Conservation (phyloP, 176 grass and related monocot genomes). For the Luzula sylvatica region DNA sequence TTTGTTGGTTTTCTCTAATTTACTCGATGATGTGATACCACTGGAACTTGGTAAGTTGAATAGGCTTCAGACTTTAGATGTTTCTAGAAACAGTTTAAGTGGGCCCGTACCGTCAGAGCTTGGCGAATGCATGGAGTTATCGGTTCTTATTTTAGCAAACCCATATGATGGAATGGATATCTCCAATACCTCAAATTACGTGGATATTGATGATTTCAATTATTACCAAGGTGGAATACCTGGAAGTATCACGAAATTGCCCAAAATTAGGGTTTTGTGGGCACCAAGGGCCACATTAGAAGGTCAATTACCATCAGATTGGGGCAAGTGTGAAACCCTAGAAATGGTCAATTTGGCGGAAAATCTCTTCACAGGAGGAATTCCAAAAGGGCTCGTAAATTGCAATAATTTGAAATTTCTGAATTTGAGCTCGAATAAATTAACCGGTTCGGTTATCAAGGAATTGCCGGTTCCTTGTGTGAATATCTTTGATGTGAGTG, state of each 20-base stretch:
- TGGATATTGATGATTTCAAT: slow-evolving; percentile 63
- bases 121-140: slow-evolving; percentile 52
- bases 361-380: slow-evolving; percentile 58
- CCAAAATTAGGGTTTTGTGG: slow-evolving; percentile 80
- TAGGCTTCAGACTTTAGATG: slow-evolving; percentile 57
- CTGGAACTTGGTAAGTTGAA: slow-evolving; percentile 49
- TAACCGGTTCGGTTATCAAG: slow-evolving; percentile 43
- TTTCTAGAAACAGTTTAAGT: slow-evolving; percentile 78
- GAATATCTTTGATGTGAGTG: slow-evolving; percentile 88
- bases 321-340: slow-evolving; percentile 58
- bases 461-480: slow-evolving; percentile 70
- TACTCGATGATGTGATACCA: slow-evolving; percentile 64
- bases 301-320: slow-evolving; percentile 51
- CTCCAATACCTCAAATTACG: slow-evolving; percentile 23
- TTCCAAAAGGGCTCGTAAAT: slow-evolving; percentile 45
- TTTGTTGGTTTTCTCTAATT: slow-evolving; percentile 58
- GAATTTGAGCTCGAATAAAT: slow-evolving; percentile 73
- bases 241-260: slow-evolving; percentile 32
- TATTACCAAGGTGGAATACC: slow-evolving; percentile 76
- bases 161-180: slow-evolving; percentile 22
- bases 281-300: slow-evolving; percentile 72
- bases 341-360: slow-evolving; percentile 85
- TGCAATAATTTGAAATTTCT: slow-evolving; percentile 69
- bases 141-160: slow-evolving; percentile 66
- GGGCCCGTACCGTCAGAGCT: slow-evolving; percentile 61